Conservation (phyloP, 495 filamentous ascomycete species). For the Penicillium arizonense region DNA sequence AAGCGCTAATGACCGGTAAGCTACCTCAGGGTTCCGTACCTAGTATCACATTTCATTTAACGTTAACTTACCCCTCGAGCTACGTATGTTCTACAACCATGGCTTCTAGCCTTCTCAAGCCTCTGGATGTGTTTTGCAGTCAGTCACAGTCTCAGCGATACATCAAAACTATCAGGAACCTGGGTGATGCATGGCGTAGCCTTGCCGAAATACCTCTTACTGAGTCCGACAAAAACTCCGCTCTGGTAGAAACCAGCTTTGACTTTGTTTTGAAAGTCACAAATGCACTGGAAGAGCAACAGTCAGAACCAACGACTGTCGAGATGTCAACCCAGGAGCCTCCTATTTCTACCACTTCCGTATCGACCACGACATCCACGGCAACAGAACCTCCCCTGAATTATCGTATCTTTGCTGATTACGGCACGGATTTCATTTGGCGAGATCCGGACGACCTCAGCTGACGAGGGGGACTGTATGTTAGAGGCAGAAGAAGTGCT, state of each 20-base stretch:
- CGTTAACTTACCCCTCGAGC: no score
- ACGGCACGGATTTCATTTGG: slow-evolving; percentile 21
- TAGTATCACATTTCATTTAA: no score
- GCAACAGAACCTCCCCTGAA: slow-evolving; percentile 2
- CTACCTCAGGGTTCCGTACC: no score
- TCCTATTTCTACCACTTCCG: background rate
- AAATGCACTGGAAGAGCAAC: background rate
- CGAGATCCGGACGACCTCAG: slow-evolving; percentile 6
- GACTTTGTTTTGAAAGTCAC: slow-evolving; percentile 15
- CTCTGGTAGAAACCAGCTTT: slow-evolving; percentile 17
- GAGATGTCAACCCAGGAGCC: background rate
- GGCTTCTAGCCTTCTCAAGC: slow-evolving; percentile 13
- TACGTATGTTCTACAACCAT: background rate
- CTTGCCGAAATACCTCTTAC: slow-evolving; percentile 7
- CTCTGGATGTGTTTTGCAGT: slow-evolving; percentile 16
- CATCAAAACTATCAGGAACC: slow-evolving; percentile 15
- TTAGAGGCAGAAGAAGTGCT: slow-evolving; percentile 9
- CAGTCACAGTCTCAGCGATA: slow-evolving; percentile 15
- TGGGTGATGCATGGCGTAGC: slow-evolving; percentile 16
- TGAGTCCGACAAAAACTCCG: slow-evolving; percentile 5
- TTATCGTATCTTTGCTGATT: slow-evolving; percentile 22
- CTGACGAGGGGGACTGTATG: slow-evolving; percentile 2
- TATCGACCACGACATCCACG: background rate
- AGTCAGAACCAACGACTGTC: background rate
- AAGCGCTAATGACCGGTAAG: no score